phyloP scores from a whole-genome alignment of 352 stramenopile species.

The Globisporangium paroecandrum region DNA sequence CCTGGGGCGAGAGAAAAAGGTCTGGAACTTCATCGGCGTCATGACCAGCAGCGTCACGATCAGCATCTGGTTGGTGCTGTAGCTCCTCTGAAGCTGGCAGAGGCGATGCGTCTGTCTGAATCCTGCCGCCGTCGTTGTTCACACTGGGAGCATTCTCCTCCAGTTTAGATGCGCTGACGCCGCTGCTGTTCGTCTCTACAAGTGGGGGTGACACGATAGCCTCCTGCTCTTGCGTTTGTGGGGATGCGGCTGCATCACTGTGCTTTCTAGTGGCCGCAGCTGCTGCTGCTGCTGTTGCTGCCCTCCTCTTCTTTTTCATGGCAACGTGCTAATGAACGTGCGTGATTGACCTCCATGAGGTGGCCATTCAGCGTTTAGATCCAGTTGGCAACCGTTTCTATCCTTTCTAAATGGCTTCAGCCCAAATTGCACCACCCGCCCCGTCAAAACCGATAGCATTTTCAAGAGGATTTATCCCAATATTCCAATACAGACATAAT shows the following conservation, averaged over 20 bases:
- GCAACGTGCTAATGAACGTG: background rate
- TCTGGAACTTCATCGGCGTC: background rate
- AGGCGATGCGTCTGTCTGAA: background rate
- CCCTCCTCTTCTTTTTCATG: slow-evolving; percentile 19
- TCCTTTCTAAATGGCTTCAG: background rate
- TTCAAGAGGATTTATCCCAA: background rate
- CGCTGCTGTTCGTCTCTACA: background rate
- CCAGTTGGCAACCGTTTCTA: background rate
- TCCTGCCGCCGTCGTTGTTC: background rate
- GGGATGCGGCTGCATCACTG: background rate
- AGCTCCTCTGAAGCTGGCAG: background rate
- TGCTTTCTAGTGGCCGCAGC: background rate
- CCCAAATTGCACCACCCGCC: background rate
- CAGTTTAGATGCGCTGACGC: background rate
- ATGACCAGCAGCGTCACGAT: background rate
- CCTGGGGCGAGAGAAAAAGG: background rate
- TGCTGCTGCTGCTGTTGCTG: background rate
- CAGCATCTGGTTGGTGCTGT: background rate
- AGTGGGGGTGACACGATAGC: background rate
- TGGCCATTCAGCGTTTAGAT: background rate
- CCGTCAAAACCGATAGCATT: background rate
- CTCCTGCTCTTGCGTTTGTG: background rate
- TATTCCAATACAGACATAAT: background rate
- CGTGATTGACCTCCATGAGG: background rate
- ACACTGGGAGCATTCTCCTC: background rate